Conservation (phyloP, 495 filamentous ascomycete genomes). For the Aspergillus avenaceus region DNA sequence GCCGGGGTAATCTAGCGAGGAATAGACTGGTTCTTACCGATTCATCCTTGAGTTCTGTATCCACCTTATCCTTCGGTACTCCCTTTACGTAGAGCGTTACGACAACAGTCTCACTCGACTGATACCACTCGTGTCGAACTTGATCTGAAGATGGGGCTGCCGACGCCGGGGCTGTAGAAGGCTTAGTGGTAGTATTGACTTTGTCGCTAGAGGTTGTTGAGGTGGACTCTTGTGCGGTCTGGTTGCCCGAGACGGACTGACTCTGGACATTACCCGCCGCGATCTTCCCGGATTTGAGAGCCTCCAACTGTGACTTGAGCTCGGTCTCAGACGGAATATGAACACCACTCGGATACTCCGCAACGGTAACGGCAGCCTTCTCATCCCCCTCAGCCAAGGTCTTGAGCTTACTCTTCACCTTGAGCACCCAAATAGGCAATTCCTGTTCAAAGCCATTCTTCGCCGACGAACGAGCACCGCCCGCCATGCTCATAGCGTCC, state of each 20-base stretch:
- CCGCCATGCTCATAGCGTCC: conserved; percentile 25
- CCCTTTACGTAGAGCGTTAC: conserved; percentile 71
- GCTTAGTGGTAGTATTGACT: conserved; percentile 2
- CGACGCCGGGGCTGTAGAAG: conserved; percentile 1
- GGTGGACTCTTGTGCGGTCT: not conserved
- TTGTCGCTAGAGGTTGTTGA: conserved; percentile 10
- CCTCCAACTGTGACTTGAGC: conserved; percentile 30
- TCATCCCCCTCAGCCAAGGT: conserved; percentile 59
- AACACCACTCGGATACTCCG: conserved; percentile 57
- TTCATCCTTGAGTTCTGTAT: conserved; percentile 52
- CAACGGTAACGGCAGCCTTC: conserved; percentile 50
- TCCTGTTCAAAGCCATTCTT: conserved; percentile 50
- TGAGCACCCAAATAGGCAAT: conserved; percentile 58
- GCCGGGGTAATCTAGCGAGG: not conserved
- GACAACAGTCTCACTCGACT: conserved; percentile 59
- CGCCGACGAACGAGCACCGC: conserved; percentile 43
- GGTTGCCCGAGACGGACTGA: not conserved
- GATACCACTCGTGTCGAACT: conserved; percentile 79
- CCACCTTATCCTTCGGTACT: conserved; percentile 58
- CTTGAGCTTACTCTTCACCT: conserved; percentile 45
- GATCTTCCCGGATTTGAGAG: conserved; percentile 23
- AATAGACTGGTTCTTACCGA: conserved; percentile 32
- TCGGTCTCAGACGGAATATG: conserved; percentile 41
- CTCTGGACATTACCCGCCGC: not conserved
- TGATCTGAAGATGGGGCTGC: conserved; percentile 35